A percentile compares a stretch with the other conserved stretches of the same genome.
phyloP scores from a whole-genome alignment of 2,329 filamentous ascomycete species.

The Neofusicoccum cordaticola region DNA sequence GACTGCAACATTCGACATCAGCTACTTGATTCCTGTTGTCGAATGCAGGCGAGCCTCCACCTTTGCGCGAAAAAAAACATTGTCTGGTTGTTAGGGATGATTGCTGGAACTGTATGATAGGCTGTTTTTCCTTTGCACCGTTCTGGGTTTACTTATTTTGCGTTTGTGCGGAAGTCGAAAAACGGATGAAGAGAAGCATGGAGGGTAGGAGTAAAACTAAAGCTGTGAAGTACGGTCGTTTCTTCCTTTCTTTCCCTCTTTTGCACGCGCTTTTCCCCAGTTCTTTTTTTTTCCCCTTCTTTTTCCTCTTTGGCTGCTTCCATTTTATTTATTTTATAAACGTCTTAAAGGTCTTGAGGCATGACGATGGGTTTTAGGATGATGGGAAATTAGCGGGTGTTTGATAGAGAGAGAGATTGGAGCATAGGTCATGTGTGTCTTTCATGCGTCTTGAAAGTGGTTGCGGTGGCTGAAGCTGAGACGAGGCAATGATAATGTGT shows the following conservation, averaged over 20 bases:
- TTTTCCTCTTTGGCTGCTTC: background rate
- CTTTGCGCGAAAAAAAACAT: background rate
- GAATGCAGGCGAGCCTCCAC: background rate
- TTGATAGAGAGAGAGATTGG: conserved; percentile 6
- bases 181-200: background rate
- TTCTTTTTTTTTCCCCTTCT: background rate
- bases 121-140: background rate
- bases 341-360: background rate
- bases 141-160: background rate
- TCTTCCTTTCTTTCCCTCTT: background rate
- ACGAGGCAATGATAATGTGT: conserved; percentile 12
- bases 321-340: background rate
- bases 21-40: background rate
- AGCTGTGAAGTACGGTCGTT: conserved; percentile 7
- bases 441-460: background rate
- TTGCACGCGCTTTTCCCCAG: background rate
- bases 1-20: background rate
- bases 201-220: background rate
- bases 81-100: background rate
- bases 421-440: background rate
- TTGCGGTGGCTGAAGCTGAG: background rate
- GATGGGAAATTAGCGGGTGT: conserved; percentile 6
- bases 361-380: background rate
- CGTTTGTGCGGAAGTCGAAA: background rate
- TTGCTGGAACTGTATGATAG: conserved; percentile 2